A percentile compares a stretch with the other conserved stretches of the same genome.
phyloP scores from a whole-genome alignment of 2,329 filamentous ascomycete species.

The Annulohypoxylon truncatum region DNA sequence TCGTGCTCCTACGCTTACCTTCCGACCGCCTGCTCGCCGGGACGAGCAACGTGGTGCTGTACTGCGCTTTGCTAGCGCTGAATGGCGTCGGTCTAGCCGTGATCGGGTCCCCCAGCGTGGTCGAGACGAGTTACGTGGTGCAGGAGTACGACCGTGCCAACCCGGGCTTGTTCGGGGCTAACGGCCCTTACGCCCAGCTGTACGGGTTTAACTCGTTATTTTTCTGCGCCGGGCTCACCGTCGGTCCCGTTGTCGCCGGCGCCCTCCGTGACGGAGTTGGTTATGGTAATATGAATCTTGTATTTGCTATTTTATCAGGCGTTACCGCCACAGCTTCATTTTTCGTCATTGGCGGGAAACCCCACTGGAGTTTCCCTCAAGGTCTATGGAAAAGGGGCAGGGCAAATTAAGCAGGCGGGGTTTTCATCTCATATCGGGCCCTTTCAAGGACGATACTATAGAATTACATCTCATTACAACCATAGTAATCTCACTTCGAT shows the following conservation, averaged over 20 bases:
- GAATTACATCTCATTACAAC: no score
- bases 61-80: slow-evolving; percentile 49
- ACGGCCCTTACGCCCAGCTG: slow-evolving; percentile 72
- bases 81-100: slow-evolving; percentile 65
- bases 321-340: slow-evolving; percentile 58
- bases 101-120: slow-evolving; percentile 65
- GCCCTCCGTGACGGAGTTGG: slow-evolving; percentile 62
- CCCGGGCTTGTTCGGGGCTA: slow-evolving; percentile 63
- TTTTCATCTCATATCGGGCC: background rate
- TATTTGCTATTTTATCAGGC: slow-evolving; percentile 59
- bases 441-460: background rate
- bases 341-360: slow-evolving; percentile 59
- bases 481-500: background rate
- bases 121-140: slow-evolving; percentile 67
- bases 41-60: slow-evolving; percentile 40
- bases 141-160: slow-evolving; percentile 67
- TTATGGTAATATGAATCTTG: slow-evolving; percentile 68
- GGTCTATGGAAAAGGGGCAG: background rate
- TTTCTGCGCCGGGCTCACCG: slow-evolving; percentile 68
- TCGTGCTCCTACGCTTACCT: slow-evolving; percentile 68
- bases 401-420: background rate
- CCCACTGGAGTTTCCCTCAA: slow-evolving; percentile 34
- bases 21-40: slow-evolving; percentile 56
- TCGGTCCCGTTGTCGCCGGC: slow-evolving; percentile 70
- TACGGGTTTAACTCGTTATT: slow-evolving; percentile 74